phyloP scores from a whole-genome alignment of 2,329 filamentous ascomycete species.

The Fusarium abutilonis region DNA sequence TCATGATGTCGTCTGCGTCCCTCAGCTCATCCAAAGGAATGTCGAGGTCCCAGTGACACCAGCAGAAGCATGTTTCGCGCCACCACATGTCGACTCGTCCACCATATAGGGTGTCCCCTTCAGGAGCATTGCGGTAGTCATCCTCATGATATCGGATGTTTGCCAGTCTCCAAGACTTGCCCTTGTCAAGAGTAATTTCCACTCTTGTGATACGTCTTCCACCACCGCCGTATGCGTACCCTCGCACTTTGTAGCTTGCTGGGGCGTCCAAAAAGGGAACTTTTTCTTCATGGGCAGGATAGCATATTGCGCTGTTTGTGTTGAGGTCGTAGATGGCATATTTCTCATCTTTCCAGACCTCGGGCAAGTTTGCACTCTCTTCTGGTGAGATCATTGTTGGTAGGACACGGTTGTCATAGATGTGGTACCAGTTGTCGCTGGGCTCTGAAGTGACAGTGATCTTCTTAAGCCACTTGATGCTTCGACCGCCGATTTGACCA shows the following conservation, averaged over 20 bases:
- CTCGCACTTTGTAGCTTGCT: slow-evolving; percentile 71
- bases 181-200: slow-evolving; percentile 85
- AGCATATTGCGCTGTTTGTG: slow-evolving; percentile 83
- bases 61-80: slow-evolving; percentile 86
- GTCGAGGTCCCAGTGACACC: slow-evolving; percentile 89
- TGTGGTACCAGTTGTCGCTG: slow-evolving; percentile 95
- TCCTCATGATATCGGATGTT: slow-evolving; percentile 87
- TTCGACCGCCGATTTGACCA: slow-evolving; percentile 89
- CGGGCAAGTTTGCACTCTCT: slow-evolving; percentile 75
- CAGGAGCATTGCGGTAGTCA: slow-evolving; percentile 72
- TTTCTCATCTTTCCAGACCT: slow-evolving; percentile 87
- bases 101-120: slow-evolving; percentile 73
- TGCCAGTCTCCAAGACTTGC: slow-evolving; percentile 80
- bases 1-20: slow-evolving; percentile 75
- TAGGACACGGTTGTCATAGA: slow-evolving; percentile 90
- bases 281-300: slow-evolving; percentile 80
- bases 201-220: slow-evolving; percentile 85
- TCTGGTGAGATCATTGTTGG: slow-evolving; percentile 89
- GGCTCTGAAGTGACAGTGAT: slow-evolving; percentile 81
- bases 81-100: slow-evolving; percentile 82
- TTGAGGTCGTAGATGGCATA: slow-evolving; percentile 95
- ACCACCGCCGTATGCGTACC: slow-evolving; percentile 90
- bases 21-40: slow-evolving; percentile 71
- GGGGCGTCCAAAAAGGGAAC: slow-evolving; percentile 60
- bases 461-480: slow-evolving; percentile 90